Conservation (phyloP, 306 rosid genomes). For the Pyrus pyrifolia region DNA sequence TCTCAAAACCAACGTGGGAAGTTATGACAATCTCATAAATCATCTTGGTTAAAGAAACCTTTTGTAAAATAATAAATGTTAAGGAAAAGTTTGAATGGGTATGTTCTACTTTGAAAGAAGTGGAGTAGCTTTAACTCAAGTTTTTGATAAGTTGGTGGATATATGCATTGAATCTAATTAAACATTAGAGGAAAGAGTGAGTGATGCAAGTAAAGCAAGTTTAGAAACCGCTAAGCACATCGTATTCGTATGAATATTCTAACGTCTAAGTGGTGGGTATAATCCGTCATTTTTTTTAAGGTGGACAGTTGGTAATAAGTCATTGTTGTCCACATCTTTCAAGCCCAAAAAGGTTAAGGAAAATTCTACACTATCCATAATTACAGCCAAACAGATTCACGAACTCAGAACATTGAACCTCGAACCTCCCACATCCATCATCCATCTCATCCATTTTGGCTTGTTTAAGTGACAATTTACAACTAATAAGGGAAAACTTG, state of each 20-base stretch:
- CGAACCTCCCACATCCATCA: no score
- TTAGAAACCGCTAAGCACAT: constrained; percentile 8
- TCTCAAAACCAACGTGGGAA: accelerated
- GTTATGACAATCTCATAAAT: no score
- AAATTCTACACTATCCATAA: no score
- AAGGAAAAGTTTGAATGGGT: neutral
- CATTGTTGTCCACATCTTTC: accelerated
- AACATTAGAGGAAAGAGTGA: neutral
- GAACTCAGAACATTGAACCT: no score
- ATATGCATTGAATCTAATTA: no score
- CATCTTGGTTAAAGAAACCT: no score
- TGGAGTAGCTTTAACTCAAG: neutral
- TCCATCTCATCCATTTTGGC: no score
- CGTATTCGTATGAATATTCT: neutral
- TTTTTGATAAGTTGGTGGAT: neutral
- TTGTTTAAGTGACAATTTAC: neutral
- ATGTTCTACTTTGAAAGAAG: neutral
- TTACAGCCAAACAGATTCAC: accelerated
- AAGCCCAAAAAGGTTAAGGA: accelerated
- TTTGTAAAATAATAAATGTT: no score
- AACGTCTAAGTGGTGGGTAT: neutral
- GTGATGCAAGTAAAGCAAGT: neutral
- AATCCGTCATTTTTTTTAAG: neutral
- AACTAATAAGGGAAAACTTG: neutral
- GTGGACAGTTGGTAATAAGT: accelerated